phyloP scores from a whole-genome alignment of 2,329 filamentous ascomycete genomes.

The Curvularia verruculosa region DNA sequence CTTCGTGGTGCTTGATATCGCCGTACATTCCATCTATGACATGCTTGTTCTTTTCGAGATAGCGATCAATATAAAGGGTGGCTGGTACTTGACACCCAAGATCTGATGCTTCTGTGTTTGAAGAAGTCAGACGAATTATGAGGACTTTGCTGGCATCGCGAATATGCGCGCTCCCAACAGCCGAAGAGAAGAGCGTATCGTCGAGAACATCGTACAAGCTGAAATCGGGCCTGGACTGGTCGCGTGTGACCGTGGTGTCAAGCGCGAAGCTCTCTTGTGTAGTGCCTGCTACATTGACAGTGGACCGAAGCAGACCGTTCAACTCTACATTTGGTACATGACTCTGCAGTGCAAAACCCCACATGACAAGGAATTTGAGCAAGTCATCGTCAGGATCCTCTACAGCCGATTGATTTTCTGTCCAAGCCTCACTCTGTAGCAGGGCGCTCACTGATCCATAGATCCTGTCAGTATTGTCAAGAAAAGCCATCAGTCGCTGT shows the following conservation, averaged over 20 bases:
- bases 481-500: constrained; percentile 67
- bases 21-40: constrained; percentile 56
- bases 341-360: constrained; percentile 55
- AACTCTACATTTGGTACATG: constrained; percentile 52
- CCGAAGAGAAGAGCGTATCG: constrained; percentile 51
- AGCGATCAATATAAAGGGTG: constrained; percentile 65
- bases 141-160: constrained; percentile 58
- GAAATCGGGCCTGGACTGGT: constrained; percentile 32
- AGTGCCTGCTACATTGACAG: constrained; percentile 41
- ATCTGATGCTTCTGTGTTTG: constrained; percentile 46
- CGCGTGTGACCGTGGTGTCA: constrained; percentile 32
- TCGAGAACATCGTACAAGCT: constrained; percentile 63
- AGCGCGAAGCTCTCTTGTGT: constrained; percentile 37
- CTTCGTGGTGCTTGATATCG: constrained; percentile 44
- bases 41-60: constrained; percentile 59
- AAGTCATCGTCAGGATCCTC: constrained; percentile 47
- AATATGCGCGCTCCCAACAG: constrained; percentile 36
- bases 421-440: constrained; percentile 51
- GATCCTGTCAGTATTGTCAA: constrained; percentile 62
- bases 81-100: constrained; percentile 59
- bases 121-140: constrained; percentile 51
- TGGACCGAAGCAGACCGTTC: constrained; percentile 54
- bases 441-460: constrained; percentile 64
- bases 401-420: constrained; percentile 18
- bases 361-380: constrained; percentile 57